These are phyloP conservation scores for Aspergillus alliaceus DNA, from an alignment of 2,329 filamentous ascomycete genomes.

Conservation along the genomic window DNA sequence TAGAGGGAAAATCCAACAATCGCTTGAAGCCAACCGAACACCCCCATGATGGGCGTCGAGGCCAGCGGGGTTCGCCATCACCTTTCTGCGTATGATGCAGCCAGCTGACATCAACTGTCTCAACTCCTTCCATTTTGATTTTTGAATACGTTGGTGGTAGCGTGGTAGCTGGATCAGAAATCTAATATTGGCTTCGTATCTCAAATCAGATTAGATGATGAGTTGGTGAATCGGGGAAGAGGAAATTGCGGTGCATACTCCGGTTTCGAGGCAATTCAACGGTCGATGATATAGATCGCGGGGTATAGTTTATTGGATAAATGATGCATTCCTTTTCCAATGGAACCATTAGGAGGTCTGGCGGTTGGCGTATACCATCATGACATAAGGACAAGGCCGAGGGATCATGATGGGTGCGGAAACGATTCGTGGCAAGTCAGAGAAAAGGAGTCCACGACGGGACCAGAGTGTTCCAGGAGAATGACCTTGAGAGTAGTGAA, in stretches of 20 bases:
- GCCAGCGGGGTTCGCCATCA: slow-evolving; percentile 39
- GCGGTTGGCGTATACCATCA: slow-evolving; percentile 15
- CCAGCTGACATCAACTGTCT: slow-evolving; percentile 87
- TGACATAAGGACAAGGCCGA: slow-evolving; percentile 16
- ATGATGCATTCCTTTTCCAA: not conserved
- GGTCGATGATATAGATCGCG: not conserved
- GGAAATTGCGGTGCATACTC: slow-evolving; percentile 1
- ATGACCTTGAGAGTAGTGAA: not conserved
- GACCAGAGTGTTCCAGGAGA: not conserved
- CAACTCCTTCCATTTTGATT: slow-evolving; percentile 71
- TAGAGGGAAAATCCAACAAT: not conserved
- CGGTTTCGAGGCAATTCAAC: not conserved
- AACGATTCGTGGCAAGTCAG: not conserved
- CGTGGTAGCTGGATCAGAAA: not conserved
- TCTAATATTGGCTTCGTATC: not conserved
- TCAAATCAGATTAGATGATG: not conserved
- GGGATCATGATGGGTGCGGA: slow-evolving; percentile 16
- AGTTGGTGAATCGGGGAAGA: not conserved
- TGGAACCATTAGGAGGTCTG: slow-evolving; percentile 11
- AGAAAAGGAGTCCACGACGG: not conserved
- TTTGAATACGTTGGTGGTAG: not conserved
- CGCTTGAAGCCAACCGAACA: not conserved
- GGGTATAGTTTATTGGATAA: not conserved
- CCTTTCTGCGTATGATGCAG: slow-evolving; percentile 83
- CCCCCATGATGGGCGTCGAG: not conserved